Evolutionary conservation across 2,329 filamentous ascomycete genomes (phyloP), one percentile per base, ranked within the genome.

Genomic region (Aureobasidium lini): DNA sequence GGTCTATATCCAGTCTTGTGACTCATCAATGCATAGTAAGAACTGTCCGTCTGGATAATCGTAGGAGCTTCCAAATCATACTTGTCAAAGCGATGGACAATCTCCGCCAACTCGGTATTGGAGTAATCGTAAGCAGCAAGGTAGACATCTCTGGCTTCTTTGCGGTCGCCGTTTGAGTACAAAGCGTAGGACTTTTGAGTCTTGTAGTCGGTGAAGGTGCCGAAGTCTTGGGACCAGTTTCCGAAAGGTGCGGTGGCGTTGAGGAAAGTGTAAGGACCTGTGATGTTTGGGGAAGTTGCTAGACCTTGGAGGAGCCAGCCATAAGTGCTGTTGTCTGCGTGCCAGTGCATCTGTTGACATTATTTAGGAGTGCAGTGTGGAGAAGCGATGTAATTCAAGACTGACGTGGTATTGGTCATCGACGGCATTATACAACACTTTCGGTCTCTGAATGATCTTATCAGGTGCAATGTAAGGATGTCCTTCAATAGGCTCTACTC

Each of bases 1-100:
- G 82, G 82, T n/a, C 82, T 73, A 58, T 85, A 85, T 0, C 82
- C 82, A 0, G 82, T 85, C 72, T 84, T 85, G 62, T 84, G 82
- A 63, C 80, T 83, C 81, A 84, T 84, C 37, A 85, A 65, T 0
- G 81, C 80, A 64, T 79, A 84, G 64, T 85, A 85, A 63, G 80
- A 82, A 61, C 76, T 74, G 36, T 84, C 81, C 0, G 82, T 84
- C 66, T 84, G 82, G 6, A 84, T 73, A 54, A 84, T 84, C 0
- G 80, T 82, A 0, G 82, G 82, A 0, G 81, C 82, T 64, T 85
- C 82, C 1, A 84, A 75, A 63, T 84, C 82, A 62, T 76, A 84
- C 63, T 85, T 84, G 66, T 81, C 73, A 57, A 81, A 85, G 1
- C 81, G 77, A 66, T 82, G 74, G 0, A 82, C 72, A 1, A 82